A percentile compares a stretch with the other conserved stretches of the same genome.
Evolutionary conservation across 176 grass and related monocot species (phyloP).

Genomic region (Triticum timopheevii): DNA sequence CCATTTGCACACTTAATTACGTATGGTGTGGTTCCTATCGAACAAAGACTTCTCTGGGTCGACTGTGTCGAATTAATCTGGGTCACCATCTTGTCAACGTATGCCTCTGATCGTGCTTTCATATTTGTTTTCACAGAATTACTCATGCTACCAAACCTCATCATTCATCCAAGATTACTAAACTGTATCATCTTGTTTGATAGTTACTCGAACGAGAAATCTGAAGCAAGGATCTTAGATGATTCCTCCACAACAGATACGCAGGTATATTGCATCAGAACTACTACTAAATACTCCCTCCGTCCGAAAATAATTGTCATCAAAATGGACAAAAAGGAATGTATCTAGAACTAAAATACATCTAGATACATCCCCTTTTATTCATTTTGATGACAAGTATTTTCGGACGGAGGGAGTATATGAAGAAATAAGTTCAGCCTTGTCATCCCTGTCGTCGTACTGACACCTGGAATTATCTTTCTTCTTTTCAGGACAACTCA

Average conservation of each 20-base stretch:
- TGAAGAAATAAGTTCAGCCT: background rate
- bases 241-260: constrained; percentile 2
- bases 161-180: background rate
- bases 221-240: constrained; percentile 80
- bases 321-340: no score
- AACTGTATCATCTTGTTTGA: background rate
- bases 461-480: background rate
- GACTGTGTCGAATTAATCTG: constrained; percentile 92
- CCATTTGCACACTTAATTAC: constrained; percentile 92
- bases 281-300: background rate
- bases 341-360: no score
- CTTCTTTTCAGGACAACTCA: constrained; percentile 17
- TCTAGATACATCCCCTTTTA: no score
- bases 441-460: background rate
- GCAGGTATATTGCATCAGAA: constrained; percentile 17
- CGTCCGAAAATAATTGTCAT: no score
- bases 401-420: no score
- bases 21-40: constrained; percentile 83
- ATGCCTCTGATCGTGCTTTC: constrained; percentile 20
- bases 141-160: background rate
- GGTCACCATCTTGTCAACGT: constrained; percentile 98
- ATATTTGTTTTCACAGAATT: background rate
- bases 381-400: no score
- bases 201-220: constrained; percentile 97
- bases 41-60: constrained; percentile 97